Evolutionary conservation across 2,329 filamentous ascomycete species (phyloP).

Genomic region (Atkinsonella hypoxylon): DNA sequence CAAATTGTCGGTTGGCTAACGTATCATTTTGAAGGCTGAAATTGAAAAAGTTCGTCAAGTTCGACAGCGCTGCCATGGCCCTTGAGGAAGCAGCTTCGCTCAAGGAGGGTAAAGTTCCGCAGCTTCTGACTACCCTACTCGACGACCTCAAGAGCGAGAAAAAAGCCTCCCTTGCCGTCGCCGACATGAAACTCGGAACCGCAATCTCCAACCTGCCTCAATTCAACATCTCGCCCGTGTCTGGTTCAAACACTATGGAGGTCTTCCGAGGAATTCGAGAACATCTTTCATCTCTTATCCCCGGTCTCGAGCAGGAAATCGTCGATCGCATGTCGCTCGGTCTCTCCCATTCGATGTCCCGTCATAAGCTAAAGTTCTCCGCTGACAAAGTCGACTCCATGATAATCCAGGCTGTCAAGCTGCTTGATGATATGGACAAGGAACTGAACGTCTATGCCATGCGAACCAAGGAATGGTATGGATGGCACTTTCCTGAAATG

Average conservation of each 20-base stretch:
- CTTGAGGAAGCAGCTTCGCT: constrained; percentile 82
- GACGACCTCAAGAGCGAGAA: constrained; percentile 93
- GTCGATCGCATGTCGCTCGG: constrained; percentile 91
- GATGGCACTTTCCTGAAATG: constrained; percentile 98
- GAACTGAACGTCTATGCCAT: constrained; percentile 98
- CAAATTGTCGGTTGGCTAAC: not conserved
- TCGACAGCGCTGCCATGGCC: constrained; percentile 82
- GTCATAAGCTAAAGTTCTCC: constrained; percentile 97
- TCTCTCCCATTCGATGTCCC: constrained; percentile 91
- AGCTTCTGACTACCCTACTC: constrained; percentile 70
- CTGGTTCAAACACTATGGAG: constrained; percentile 49
- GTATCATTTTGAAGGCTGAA: constrained; percentile 52
- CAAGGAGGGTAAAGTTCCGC: constrained; percentile 89
- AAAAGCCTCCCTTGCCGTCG: constrained; percentile 88
- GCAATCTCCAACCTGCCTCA: constrained; percentile 87
- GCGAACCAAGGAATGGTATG: constrained; percentile 99
- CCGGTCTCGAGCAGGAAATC: constrained; percentile 72
- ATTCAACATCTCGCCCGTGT: constrained; percentile 74
- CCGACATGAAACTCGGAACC: constrained; percentile 82
- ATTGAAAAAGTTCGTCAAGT: constrained; percentile 95
- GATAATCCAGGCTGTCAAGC: constrained; percentile 93
- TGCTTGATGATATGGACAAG: constrained; percentile 95
- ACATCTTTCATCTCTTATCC: constrained; percentile 80
- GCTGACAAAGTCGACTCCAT: constrained; percentile 98
- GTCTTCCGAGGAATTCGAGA: constrained; percentile 91